Percentiles rank a stretch among this genome's conserved stretches.
phyloP scores from a whole-genome alignment of 2,329 filamentous ascomycete species.

The Lachnellula suecica region DNA sequence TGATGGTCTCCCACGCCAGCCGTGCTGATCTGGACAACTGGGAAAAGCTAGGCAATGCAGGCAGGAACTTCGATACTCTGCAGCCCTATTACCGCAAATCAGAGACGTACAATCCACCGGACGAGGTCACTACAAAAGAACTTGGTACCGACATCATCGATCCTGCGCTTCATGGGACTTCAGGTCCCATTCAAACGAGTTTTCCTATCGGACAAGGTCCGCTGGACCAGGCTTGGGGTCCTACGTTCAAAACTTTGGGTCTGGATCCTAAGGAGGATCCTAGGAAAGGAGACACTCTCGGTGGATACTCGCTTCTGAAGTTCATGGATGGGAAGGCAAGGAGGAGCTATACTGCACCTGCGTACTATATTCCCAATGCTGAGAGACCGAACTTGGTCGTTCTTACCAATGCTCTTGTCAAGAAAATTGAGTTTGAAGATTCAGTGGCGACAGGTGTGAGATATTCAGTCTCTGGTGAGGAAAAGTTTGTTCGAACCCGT shows the following conservation, averaged over 20 bases:
- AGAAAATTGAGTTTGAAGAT: constrained; percentile 57
- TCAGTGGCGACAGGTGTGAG: constrained; percentile 14
- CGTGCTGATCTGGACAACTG: constrained; percentile 38
- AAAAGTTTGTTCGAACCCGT: constrained; percentile 20
- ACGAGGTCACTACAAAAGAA: background rate
- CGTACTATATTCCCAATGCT: constrained; percentile 13
- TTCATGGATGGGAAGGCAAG: background rate
- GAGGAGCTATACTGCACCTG: constrained; percentile 13
- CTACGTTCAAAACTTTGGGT: constrained; percentile 8
- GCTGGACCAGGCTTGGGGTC: constrained; percentile 12
- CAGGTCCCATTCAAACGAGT: constrained; percentile 13
- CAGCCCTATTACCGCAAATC: constrained; percentile 36
- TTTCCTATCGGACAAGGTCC: constrained; percentile 22
- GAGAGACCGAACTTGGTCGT: constrained; percentile 66
- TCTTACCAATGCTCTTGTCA: constrained; percentile 81
- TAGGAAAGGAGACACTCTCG: constrained; percentile 1
- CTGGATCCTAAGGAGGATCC: constrained; percentile 7
- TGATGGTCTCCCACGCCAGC: constrained; percentile 21
- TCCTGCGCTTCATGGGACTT: constrained; percentile 6
- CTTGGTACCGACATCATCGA: constrained; percentile 3
- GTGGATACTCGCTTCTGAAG: constrained; percentile 1
- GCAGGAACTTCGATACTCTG: constrained; percentile 39
- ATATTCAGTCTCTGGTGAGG: constrained; percentile 1
- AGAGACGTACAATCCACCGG: constrained; percentile 7
- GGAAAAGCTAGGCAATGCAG: constrained; percentile 39